Evolutionary conservation across 2,329 filamentous ascomycete genomes (phyloP).

Genomic region (Aspergillus flavus): DNA sequence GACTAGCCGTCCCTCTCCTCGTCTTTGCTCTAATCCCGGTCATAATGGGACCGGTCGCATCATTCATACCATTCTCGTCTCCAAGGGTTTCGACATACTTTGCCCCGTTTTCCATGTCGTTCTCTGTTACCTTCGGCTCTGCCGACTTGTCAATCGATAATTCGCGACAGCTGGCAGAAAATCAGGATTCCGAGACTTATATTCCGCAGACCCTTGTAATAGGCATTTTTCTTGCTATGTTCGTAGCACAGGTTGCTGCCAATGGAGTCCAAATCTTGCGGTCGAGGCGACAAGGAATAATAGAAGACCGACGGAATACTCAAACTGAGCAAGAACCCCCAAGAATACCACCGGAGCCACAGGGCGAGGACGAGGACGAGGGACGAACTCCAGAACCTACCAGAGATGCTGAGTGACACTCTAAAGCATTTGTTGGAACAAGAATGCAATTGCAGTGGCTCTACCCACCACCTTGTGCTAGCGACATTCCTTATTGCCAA

Average conservation of each 20-base stretch:
- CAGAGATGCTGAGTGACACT: slow-evolving; percentile 5
- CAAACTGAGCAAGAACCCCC: slow-evolving; percentile 7
- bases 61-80: slow-evolving; percentile 25
- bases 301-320: slow-evolving; percentile 1
- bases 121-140: slow-evolving; percentile 37
- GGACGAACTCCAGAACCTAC: slow-evolving; percentile 5
- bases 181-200: slow-evolving; percentile 23
- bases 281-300: slow-evolving; percentile 21
- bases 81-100: slow-evolving; percentile 35
- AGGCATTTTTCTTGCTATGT: slow-evolving; percentile 34
- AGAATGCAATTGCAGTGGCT: background rate
- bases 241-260: slow-evolving; percentile 32
- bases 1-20: slow-evolving; percentile 46
- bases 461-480: background rate
- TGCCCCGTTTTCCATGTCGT: slow-evolving; percentile 39
- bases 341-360: slow-evolving; percentile 6
- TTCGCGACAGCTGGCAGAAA: slow-evolving; percentile 7
- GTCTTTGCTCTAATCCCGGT: slow-evolving; percentile 34
- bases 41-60: slow-evolving; percentile 26
- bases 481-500: background rate
- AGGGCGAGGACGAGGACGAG: slow-evolving; percentile 21
- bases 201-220: slow-evolving; percentile 37
- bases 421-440: background rate
- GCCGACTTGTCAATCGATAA: slow-evolving; percentile 11
- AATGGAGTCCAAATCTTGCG: slow-evolving; percentile 33